phyloP scores from a whole-genome alignment of 768 basidiomycete genomes.

The Kwoniella heveanensis region DNA sequence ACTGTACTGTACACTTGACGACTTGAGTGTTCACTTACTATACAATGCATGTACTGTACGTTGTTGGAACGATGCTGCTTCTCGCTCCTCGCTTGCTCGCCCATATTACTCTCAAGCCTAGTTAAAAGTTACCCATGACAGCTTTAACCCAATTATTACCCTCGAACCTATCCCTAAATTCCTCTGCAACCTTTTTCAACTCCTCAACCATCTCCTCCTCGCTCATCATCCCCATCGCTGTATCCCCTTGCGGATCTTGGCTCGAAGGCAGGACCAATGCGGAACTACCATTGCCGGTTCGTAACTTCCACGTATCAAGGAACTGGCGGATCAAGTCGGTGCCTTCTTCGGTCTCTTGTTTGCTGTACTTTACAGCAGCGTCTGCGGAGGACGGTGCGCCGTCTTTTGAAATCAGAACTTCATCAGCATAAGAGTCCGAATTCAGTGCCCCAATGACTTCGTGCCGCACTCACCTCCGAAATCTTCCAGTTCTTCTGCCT shows the following conservation, averaged over 20 bases:
- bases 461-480: constrained; percentile 63
- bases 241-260: constrained; percentile 57
- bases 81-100: too few relatives aligned
- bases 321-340: constrained; percentile 78
- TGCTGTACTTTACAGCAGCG: constrained; percentile 60
- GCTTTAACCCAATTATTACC: constrained; percentile 68
- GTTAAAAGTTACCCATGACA: constrained; percentile 44
- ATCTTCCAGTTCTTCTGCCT: constrained; percentile 88
- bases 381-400: constrained; percentile 50
- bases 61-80: too few relatives aligned
- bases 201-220: constrained; percentile 61
- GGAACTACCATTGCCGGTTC: constrained; percentile 57
- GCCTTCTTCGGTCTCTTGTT: constrained; percentile 73
- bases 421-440: constrained; percentile 6
- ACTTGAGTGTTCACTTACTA: too few relatives aligned
- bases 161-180: constrained; percentile 71
- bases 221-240: constrained; percentile 58
- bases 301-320: constrained; percentile 67
- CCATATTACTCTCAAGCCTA: not conserved
- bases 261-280: not conserved
- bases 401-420: constrained; percentile 20
- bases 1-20: too few relatives aligned
- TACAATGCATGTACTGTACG: too few relatives aligned
- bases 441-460: not conserved
- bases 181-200: constrained; percentile 67